These are phyloP conservation scores for Micromonas commoda DNA, from an alignment of 139 green algal genomes.

Conservation along the genomic window DNA sequence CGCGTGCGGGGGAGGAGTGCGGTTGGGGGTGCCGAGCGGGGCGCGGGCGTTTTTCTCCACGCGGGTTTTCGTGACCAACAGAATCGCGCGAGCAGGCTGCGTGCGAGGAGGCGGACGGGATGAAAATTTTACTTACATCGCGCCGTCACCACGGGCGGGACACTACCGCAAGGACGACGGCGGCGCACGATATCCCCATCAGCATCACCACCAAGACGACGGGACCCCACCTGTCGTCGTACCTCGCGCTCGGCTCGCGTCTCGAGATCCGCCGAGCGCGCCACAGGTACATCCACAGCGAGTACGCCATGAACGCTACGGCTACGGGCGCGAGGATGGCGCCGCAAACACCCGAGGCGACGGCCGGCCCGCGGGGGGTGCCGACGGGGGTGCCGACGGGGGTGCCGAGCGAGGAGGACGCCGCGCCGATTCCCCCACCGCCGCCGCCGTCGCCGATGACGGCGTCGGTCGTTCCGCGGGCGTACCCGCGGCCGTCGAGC, in stretches of 20 bases:
- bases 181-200: background rate
- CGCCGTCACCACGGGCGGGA: background rate
- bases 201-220: background rate
- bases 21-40: too few species aligned
- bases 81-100: too few species aligned
- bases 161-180: background rate
- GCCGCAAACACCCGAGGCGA: background rate
- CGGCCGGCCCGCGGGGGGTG: too few species aligned
- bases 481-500: background rate
- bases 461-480: background rate
- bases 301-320: constrained; percentile 16
- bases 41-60: too few species aligned
- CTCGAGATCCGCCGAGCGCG: background rate
- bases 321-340: background rate
- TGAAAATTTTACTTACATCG: too few species aligned
- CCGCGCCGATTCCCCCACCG: too few species aligned
- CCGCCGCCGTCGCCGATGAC: background rate
- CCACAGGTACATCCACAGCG: constrained; percentile 7
- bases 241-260: background rate
- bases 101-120: too few species aligned
- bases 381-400: too few species aligned
- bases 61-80: too few species aligned
- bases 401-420: background rate
- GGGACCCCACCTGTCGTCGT: constrained; percentile 9
- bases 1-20: too few species aligned